Evolutionary conservation across 257 asterid species (phyloP).

Genomic region (Coffea eugenioides): DNA sequence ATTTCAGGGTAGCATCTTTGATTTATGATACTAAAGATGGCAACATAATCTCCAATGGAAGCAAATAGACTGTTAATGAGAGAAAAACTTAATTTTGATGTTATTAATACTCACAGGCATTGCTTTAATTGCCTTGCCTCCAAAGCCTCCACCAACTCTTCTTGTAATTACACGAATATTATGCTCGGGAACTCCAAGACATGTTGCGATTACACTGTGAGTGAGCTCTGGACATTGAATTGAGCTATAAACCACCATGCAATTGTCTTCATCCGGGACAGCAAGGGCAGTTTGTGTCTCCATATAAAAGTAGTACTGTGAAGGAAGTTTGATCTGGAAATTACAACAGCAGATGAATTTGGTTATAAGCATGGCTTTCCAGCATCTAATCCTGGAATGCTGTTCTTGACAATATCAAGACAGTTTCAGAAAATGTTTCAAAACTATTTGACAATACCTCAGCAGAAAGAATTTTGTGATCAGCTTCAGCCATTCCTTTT

Average conservation of each 20-base stretch:
- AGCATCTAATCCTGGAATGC: not conserved
- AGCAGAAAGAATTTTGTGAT: constrained; percentile 55
- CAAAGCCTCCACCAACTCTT: constrained; percentile 83
- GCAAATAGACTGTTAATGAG: too few species aligned
- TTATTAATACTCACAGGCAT: constrained; percentile 45
- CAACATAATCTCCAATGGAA: too few species aligned
- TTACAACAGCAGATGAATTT: constrained; percentile 5
- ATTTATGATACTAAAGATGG: too few species aligned
- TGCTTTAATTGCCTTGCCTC: constrained; percentile 60
- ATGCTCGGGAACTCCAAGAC: constrained; percentile 70
- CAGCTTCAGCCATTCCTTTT: constrained; percentile 77
- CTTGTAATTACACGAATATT: constrained; percentile 70
- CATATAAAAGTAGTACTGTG: constrained; percentile 74
- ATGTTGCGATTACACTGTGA: constrained; percentile 52
- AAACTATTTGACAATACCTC: constrained; percentile 38
- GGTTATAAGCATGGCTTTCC: not conserved
- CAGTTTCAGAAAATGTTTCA: not conserved
- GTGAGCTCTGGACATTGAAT: constrained; percentile 53
- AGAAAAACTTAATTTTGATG: not conserved
- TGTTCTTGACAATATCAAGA: not conserved
- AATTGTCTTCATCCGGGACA: constrained; percentile 78
- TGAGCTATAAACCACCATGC: constrained; percentile 74
- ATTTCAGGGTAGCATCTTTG: too few species aligned
- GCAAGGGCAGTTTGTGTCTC: constrained; percentile 79
- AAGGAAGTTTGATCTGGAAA: constrained; percentile 56